A percentile compares a stretch with the other conserved stretches of the same genome.
Conservation (phyloP, 208 protist species). For the Leishmania tropica region DNA sequence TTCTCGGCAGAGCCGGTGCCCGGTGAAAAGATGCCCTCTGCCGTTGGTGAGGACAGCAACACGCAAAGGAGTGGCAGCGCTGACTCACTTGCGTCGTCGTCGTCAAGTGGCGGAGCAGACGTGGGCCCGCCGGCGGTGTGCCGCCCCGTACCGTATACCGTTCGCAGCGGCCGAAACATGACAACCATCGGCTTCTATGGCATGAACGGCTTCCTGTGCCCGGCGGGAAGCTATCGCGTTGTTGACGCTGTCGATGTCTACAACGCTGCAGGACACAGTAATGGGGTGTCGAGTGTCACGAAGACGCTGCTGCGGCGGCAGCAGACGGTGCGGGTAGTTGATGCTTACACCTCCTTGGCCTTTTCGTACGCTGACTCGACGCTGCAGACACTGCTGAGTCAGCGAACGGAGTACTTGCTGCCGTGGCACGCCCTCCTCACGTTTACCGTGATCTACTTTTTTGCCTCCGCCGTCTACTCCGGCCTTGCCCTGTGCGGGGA, state of each 20-base stretch:
- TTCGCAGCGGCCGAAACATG: slow-evolving; percentile 42
- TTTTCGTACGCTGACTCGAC: slow-evolving; percentile 56
- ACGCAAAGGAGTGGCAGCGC: neutral
- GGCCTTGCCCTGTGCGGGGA: slow-evolving; percentile 40
- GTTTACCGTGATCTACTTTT: slow-evolving; percentile 51
- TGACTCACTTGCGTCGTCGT: neutral
- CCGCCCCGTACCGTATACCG: slow-evolving; percentile 31
- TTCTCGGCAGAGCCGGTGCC: slow-evolving; percentile 1
- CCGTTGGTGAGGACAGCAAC: neutral
- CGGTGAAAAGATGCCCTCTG: neutral
- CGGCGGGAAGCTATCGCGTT: slow-evolving; percentile 12
- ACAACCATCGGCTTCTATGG: slow-evolving; percentile 57
- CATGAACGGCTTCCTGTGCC: slow-evolving; percentile 53
- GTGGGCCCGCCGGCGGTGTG: slow-evolving; percentile 24
- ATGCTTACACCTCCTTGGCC: slow-evolving; percentile 59
- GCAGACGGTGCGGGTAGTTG: slow-evolving; percentile 39
- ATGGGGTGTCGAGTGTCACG: neutral
- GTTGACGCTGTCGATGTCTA: neutral
- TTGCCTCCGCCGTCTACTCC: slow-evolving; percentile 46
- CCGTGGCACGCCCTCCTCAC: slow-evolving; percentile 28
- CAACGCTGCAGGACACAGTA: neutral
- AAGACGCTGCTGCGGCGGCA: slow-evolving; percentile 11
- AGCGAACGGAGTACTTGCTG: slow-evolving; percentile 44
- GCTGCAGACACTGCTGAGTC: slow-evolving; percentile 48
- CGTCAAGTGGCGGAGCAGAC: neutral